Base-by-base conservation (phyloP, 352 stramenopile species). In the Globisporangium recalcitrans region DNA sequence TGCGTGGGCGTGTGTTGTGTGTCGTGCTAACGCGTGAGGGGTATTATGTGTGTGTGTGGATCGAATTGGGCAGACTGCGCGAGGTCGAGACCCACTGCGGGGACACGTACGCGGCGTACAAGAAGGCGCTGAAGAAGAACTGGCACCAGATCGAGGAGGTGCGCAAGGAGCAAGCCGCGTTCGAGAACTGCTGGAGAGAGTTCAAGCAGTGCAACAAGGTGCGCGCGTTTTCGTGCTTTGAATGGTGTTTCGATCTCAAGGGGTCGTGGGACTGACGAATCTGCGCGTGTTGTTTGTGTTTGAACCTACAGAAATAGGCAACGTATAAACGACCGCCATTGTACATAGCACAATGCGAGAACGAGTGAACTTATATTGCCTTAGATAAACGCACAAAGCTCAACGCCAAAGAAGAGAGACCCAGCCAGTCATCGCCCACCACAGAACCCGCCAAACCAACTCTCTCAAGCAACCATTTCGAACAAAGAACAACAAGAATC, bases 71-170 rank as follows among this genome's bases (percentile, higher is more conserved):
- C 52, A 95, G 86, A 38, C 74, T 96, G 57, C 81, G 79, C 44
- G 78, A 90, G 56, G 67, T 92, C 11, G 87, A 96, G 69, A 84
- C 65, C 38, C 68, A 94, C 66, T 96, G 87, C 73, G 85, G 83
- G n/a, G 85, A 93, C 49, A 85, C 82, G 53, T 96, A 90, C 77
- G 62, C 75, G 62, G 82, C 82, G 72, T 96, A 95, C 82, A 91
- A 95, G 74, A 82, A 82, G 70, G 87, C 85, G 62, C 71, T 96
- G 11, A 90, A 93, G 78, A 87, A 90, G 75, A 96, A 92, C 77
- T 93, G 84, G 84, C 84, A 92, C 69, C 80, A 88, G 71, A 80
- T 91, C 46, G 82, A 96, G 42, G 75, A 91, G 62, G 85, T 82
- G 67, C 78, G 86, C 65, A 93, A 93, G 76, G 82, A 95, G 66